Conservation (phyloP, 176 grass and related monocot genomes). For the Areca catechu region DNA sequence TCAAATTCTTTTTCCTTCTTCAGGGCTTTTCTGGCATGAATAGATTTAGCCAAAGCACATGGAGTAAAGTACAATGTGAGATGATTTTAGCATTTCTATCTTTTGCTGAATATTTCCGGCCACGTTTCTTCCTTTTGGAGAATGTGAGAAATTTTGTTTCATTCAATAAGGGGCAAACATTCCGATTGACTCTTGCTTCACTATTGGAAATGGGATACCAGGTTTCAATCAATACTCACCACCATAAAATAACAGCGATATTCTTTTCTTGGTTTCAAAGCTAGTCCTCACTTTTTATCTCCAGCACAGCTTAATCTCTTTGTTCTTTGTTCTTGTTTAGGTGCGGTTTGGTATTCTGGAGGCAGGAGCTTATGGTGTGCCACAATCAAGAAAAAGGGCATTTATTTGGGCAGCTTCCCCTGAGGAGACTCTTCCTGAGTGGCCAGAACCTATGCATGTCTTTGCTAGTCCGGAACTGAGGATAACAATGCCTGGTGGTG, state of each 20-base stretch:
- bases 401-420: conserved; percentile 98
- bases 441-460: conserved; percentile 92
- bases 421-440: conserved; percentile 79
- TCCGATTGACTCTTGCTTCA: conserved; percentile 81
- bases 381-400: conserved; percentile 92
- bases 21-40: conserved; percentile 99
- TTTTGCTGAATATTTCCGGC: conserved; percentile 90
- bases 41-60: conserved; percentile 90
- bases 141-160: conserved; percentile 98
- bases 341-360: conserved; percentile 96
- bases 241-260: too few relatives aligned
- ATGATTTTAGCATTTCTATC: conserved; percentile 99
- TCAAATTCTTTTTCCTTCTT: conserved; percentile 11
- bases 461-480: conserved; percentile 85
- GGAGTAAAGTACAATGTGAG: conserved; percentile 99
- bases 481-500: conserved; percentile 66
- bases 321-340: conserved; percentile 29
- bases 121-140: conserved; percentile 92
- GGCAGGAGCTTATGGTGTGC: conserved; percentile 85
- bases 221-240: conserved; percentile 31
- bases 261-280: too few relatives aligned
- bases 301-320: neutral
- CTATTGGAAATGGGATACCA: conserved; percentile 97
- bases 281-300: too few relatives aligned
- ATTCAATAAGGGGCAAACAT: conserved; percentile 98